phyloP scores from a whole-genome alignment of 345 rosid genomes.

The Syzygium aromaticum region DNA sequence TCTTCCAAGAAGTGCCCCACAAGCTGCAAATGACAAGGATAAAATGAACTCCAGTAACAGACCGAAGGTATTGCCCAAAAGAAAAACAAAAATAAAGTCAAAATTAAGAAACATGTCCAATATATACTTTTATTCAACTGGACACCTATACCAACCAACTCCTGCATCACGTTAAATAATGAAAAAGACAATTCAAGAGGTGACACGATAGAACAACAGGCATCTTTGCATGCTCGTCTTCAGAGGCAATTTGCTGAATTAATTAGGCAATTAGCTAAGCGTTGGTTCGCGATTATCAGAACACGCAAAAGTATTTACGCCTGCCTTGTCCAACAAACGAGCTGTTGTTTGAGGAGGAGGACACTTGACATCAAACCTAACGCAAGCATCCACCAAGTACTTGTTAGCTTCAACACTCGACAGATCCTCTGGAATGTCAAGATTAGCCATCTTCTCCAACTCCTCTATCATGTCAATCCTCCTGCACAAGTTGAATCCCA shows the following conservation, averaged over 20 bases:
- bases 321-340: slow-evolving; percentile 85
- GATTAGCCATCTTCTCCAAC: slow-evolving; percentile 83
- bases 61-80: neutral
- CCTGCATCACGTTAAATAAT: neutral
- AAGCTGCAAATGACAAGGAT: slow-evolving; percentile 40
- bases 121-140: neutral
- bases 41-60: neutral
- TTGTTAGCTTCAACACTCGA: slow-evolving; percentile 74
- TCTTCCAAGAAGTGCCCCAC: slow-evolving; percentile 94
- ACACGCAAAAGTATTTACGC: neutral
- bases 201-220: neutral
- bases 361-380: slow-evolving; percentile 73
- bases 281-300: neutral
- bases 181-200: neutral
- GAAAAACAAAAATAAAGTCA: neutral
- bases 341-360: slow-evolving; percentile 90
- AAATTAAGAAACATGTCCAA: neutral
- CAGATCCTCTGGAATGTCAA: slow-evolving; percentile 79
- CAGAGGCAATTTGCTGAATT: neutral
- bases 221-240: neutral
- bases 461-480: slow-evolving; percentile 88
- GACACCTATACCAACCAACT: neutral
- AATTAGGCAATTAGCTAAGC: neutral
- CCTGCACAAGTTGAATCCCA: slow-evolving; percentile 24
- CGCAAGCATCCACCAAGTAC: slow-evolving; percentile 64